Evolutionary conservation across 2,329 filamentous ascomycete genomes (phyloP).

Genomic region (Phialocephala subalpina): DNA sequence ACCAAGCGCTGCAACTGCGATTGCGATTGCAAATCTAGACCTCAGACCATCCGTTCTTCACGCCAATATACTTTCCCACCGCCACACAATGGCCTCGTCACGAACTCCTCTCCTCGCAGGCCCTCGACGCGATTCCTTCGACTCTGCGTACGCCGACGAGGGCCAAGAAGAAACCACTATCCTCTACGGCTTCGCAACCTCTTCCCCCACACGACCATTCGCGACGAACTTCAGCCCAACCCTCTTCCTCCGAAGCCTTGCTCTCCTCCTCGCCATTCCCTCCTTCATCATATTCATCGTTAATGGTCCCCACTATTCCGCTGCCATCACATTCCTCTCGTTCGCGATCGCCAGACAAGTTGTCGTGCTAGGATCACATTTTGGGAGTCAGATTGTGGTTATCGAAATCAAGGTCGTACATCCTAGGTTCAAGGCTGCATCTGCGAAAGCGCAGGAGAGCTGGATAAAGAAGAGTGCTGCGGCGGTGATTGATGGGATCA

Average conservation of each 20-base stretch:
- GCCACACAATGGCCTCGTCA: conserved; percentile 28
- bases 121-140: conserved; percentile 15
- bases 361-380: conserved; percentile 29
- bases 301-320: conserved; percentile 17
- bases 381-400: conserved; percentile 27
- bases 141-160: conserved; percentile 16
- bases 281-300: conserved; percentile 33
- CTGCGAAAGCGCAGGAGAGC: conserved; percentile 26
- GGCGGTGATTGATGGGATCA: conserved; percentile 23
- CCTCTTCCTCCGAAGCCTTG: conserved; percentile 20
- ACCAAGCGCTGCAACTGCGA: not conserved
- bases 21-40: not conserved
- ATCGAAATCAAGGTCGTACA: conserved; percentile 35
- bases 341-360: conserved; percentile 33
- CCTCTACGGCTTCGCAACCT: conserved; percentile 25
- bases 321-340: conserved; percentile 32
- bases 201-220: conserved; percentile 31
- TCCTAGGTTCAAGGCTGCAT: conserved; percentile 25
- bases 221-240: conserved; percentile 31
- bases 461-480: conserved; percentile 27
- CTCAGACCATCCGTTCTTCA: not conserved
- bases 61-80: not conserved
- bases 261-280: conserved; percentile 30
- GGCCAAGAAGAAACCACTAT: conserved; percentile 25
- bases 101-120: conserved; percentile 29